phyloP scores from a whole-genome alignment of 345 rosid species.

The Arabidopsis arenosa region DNA sequence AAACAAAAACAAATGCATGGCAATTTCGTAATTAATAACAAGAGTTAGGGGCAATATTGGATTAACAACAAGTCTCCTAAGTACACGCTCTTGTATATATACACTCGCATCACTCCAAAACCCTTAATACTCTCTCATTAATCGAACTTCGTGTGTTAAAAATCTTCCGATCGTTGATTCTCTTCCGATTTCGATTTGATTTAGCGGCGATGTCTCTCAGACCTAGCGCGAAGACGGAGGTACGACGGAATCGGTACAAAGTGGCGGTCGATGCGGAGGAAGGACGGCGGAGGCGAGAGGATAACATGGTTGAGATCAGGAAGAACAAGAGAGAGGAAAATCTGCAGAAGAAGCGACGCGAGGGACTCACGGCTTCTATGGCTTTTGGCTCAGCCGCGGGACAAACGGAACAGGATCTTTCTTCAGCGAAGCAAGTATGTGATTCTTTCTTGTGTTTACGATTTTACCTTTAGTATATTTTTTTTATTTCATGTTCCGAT shows the following conservation, averaged over 20 bases:
- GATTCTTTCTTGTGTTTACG: not conserved
- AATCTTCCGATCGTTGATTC: conserved; percentile 20
- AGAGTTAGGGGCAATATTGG: conserved; percentile 10
- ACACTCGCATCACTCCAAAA: conserved; percentile 25
- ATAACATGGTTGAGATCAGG: conserved; percentile 88
- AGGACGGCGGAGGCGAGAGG: conserved; percentile 82
- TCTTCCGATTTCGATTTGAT: conserved; percentile 28
- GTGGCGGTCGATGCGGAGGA: conserved; percentile 80
- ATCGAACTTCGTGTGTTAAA: conserved; percentile 14
- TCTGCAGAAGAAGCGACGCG: conserved; percentile 78
- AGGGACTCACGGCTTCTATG: conserved; percentile 53
- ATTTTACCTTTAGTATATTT: not conserved
- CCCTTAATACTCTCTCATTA: conserved; percentile 9
- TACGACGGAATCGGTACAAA: conserved; percentile 69
- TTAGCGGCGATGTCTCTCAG: conserved; percentile 62
- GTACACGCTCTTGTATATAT: conserved; percentile 29
- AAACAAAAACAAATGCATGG: not conserved
- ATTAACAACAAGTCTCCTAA: conserved; percentile 7
- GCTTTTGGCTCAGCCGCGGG: conserved; percentile 33
- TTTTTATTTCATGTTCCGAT: not conserved
- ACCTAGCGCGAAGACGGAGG: conserved; percentile 74
- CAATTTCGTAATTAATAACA: conserved; percentile 7
- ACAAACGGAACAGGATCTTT: conserved; percentile 43
- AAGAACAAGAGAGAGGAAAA: conserved; percentile 81
- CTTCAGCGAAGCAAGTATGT: conserved; percentile 61